Conservation (phyloP, 805 yeast genomes). For the Lachancea thermotolerans region DNA sequence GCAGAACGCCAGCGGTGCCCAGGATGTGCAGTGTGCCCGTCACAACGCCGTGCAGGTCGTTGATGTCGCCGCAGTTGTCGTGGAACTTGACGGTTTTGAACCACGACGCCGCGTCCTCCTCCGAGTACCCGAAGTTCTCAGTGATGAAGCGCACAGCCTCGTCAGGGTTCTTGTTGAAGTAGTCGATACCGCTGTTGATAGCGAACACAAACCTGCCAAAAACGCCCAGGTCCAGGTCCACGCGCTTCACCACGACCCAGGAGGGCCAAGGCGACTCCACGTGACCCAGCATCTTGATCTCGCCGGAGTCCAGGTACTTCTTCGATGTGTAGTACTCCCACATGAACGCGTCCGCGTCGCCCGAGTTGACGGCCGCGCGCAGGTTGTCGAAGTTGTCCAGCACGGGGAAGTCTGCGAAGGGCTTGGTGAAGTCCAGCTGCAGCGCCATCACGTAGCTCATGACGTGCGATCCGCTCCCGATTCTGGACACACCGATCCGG, state of each 20-base stretch:
- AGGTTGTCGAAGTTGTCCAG: conserved; percentile 65
- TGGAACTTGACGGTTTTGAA: conserved; percentile 65
- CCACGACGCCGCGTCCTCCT: conserved; percentile 78
- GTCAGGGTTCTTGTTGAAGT: conserved; percentile 53
- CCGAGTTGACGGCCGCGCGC: conserved; percentile 69
- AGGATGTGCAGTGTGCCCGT: conserved; percentile 6
- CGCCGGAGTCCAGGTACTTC: conserved; percentile 71
- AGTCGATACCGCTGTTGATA: conserved; percentile 58
- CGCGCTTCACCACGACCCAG: conserved; percentile 67
- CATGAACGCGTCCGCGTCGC: conserved; percentile 76
- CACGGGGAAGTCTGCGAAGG: conserved; percentile 48
- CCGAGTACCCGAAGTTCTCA: conserved; percentile 63
- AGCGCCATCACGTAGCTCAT: conserved; percentile 82
- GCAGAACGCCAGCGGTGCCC: conserved; percentile 7
- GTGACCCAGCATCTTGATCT: conserved; percentile 76
- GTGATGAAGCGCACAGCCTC: conserved; percentile 63
- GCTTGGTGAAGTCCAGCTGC: conserved; percentile 45
- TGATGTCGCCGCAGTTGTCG: conserved; percentile 19
- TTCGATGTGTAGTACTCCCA: conserved; percentile 94
- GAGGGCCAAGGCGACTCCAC: conserved; percentile 97
- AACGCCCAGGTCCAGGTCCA: conserved; percentile 32
- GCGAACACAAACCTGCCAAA: conserved; percentile 42
- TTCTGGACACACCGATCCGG: conserved; percentile 72
- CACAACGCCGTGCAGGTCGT: conserved; percentile 5
- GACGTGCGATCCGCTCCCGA: conserved; percentile 87